Conservation (phyloP, 257 asterid species). For the Orobanche coerulescens region DNA sequence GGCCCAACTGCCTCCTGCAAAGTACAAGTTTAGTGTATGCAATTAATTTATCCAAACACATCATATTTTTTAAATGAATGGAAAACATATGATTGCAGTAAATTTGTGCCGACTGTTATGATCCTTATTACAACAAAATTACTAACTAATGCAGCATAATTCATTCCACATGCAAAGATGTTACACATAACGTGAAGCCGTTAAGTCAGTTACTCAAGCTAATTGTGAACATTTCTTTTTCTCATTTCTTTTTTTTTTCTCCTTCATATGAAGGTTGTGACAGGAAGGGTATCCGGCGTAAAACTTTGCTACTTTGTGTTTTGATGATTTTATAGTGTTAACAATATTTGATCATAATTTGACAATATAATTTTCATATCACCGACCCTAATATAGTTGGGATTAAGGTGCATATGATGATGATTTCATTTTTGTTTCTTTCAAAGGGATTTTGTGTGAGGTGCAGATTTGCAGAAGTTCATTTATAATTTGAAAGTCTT, state of each 20-base stretch:
- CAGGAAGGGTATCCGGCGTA: too few species aligned
- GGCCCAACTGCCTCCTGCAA: slow-evolving; percentile 35
- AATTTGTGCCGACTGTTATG: not conserved
- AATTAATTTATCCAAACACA: not conserved
- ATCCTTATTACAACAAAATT: slow-evolving; percentile 6
- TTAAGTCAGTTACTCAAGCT: not conserved
- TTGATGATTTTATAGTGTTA: too few species aligned
- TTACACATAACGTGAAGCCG: not conserved
- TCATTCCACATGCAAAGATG: not conserved
- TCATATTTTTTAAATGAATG: not conserved
- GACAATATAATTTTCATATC: too few species aligned
- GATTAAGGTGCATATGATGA: too few species aligned
- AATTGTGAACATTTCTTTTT: not conserved
- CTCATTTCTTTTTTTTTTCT: too few species aligned
- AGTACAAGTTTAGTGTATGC: not conserved
- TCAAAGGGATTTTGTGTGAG: too few species aligned
- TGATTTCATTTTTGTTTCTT: too few species aligned
- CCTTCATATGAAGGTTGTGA: too few species aligned
- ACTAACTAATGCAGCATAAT: too few species aligned
- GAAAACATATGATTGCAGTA: not conserved
- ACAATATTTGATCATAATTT: too few species aligned
- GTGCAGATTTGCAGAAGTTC: not conserved
- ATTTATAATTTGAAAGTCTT: not conserved
- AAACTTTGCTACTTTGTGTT: too few species aligned
- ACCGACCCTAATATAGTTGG: too few species aligned